Evolutionary conservation across 805 yeast species (phyloP).

Genomic region (Metschnikowia continentalis): DNA sequence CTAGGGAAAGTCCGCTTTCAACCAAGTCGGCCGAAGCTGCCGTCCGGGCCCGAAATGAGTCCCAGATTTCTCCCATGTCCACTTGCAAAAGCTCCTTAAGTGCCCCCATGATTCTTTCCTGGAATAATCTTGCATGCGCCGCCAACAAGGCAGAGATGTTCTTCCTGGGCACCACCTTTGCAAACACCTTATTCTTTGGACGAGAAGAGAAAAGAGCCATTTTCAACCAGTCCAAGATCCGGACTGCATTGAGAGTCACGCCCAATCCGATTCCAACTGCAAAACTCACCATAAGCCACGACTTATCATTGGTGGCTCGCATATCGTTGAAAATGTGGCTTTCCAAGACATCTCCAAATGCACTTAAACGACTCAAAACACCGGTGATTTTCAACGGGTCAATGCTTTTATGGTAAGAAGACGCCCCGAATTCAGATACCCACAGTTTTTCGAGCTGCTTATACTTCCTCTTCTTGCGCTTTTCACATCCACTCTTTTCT

Average conservation of each 20-base stretch:
- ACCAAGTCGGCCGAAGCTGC: neutral
- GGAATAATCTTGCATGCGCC: neutral
- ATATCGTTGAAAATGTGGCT: neutral
- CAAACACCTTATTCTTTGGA: neutral
- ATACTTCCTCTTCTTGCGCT: constrained; percentile 7
- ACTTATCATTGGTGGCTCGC: neutral
- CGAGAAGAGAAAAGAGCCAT: neutral
- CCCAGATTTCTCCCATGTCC: neutral
- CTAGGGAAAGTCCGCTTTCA: neutral
- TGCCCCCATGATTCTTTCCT: neutral
- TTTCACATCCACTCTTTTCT: neutral
- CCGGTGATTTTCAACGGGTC: constrained; percentile 32
- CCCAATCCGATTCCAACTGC: constrained; percentile 38
- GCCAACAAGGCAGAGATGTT: neutral
- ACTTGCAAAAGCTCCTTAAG: neutral
- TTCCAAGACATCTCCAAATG: constrained; percentile 6
- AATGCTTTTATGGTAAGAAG: constrained; percentile 15
- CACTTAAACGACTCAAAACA: constrained; percentile 20
- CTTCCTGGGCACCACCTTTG: neutral
- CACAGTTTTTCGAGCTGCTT: constrained; percentile 7
- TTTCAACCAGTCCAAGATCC: neutral
- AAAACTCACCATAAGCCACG: constrained; percentile 28
- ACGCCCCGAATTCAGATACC: constrained; percentile 13
- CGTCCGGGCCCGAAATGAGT: neutral
- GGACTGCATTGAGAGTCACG: constrained; percentile 14